Evolutionary conservation across 108 stramenopile genomes (phyloP), one percentile per base, ranked within the genome.

Genomic region (Skeletonema grethae): DNA sequence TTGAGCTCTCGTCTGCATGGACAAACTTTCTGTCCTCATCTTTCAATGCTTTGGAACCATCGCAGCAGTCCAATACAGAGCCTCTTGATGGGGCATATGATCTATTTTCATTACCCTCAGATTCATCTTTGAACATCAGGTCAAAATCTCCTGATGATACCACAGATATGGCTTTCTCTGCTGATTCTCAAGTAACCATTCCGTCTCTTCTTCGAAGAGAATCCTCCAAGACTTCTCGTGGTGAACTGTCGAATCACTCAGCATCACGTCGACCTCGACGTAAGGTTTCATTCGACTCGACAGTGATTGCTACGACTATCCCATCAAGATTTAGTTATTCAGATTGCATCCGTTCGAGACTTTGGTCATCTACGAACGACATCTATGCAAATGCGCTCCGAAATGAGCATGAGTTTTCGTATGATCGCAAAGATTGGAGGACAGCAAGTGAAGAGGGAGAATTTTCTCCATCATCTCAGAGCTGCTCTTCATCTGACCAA

Each of bases 231-330:
- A 32, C 46, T 55, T 60, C 45, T 41, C 70, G 43, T 45, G 43
- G 39, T 29, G 50, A 48, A 32, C 61, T 62, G 46, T 69, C 59
- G 30, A 63, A 53, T 62, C 36, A 41, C 63, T 39, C 46, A 10
- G 3, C 61, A 61, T 7, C 24, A 9, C 46, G 30, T 22, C 62
- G 38, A 22, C 38, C 62, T 63, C 64, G 60, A 16, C 35, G 78
- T 28, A 79, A 79, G 45, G 71, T 79, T 2, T 79, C 78, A 43
- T 79, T 79, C 29, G 67, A 79, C 57, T 67, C 78, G 7, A 72
- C 67, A 57, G 78, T 79, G 31, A 79, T 68, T 63, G 71, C 67
- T n/a, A 41, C 67, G 7, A 79, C 72, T 13, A 79, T 79, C 12
- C 78, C 78, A 4, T 48, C 66, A 36, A 63, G 71, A 7, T 36